Evolutionary conservation across 257 asterid species (phyloP), one percentile per base, ranked within the genome.

Genomic region (Przewalskia tangutica): DNA sequence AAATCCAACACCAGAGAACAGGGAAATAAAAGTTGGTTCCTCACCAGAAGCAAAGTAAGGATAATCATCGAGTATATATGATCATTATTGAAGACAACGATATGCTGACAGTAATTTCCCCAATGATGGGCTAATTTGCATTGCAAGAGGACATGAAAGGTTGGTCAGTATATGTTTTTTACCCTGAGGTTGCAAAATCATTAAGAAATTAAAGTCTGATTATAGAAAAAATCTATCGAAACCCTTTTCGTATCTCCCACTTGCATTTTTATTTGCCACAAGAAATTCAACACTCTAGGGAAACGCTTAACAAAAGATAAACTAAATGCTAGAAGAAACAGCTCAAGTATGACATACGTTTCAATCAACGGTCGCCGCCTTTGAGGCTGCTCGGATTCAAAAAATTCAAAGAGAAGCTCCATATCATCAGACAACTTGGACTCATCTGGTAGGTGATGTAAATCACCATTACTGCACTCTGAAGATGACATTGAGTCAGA

Each of bases 351-450:
- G 54, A 78, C 87, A 8, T 82, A 85, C 87, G 48, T 78, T 79
- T 85, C 87, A 44, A 82, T 82, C 53, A 85, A 59, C 9, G 87
- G 87, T 14, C 83, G 81, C 66, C 87, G 79, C 81, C 67, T 78
- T 18, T 85, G 87, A 82, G 87, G 87, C 67, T 77, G 85, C 34
- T 85, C 87, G 60, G 83, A 67, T 77, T 85, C 87, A 34, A 85
- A 82, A 82, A 78, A 85, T 56, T 85, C 87, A 53, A 85, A 82
- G 77, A 85, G 83, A 77, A 85, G 81, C 44, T 85, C 85, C 67
- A 71, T 7, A 66, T 78, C 83, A 78, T 78, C 87, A 51, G 82
- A 54, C 16, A 38, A 81, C 20, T 56, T 56, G 4, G 23, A 55
- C 27, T 36, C 75, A 66, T 32, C 18, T 34, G 73, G 67, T 70